phyloP scores from a whole-genome alignment of 2,329 filamentous ascomycete species.

The Arthrobotrys sphaeroides region DNA sequence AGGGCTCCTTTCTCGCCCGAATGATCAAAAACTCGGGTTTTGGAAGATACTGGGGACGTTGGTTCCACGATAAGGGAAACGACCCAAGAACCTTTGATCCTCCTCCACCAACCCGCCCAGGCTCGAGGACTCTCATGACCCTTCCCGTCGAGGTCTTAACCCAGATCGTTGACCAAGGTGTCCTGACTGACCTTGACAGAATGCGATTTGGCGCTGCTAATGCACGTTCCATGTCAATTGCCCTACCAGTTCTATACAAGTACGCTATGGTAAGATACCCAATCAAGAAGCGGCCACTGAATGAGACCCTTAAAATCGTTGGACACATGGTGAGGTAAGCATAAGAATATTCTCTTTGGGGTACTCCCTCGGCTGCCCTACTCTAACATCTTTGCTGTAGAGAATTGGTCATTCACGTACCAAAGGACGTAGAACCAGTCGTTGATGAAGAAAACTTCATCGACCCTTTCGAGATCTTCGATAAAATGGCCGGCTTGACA shows the following conservation, averaged over 20 bases:
- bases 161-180: conserved; percentile 15
- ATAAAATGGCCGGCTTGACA: conserved; percentile 35
- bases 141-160: conserved; percentile 33
- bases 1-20: not conserved
- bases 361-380: no score
- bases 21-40: not conserved
- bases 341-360: not conserved
- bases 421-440: conserved; percentile 6
- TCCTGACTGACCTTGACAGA: conserved; percentile 26
- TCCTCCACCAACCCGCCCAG: not conserved
- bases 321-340: conserved; percentile 46
- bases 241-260: conserved; percentile 41
- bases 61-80: not conserved
- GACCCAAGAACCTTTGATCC: not conserved
- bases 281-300: conserved; percentile 18
- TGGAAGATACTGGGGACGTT: not conserved
- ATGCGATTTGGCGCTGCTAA: conserved; percentile 34
- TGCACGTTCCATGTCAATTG: conserved; percentile 21
- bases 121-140: conserved; percentile 5
- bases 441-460: conserved; percentile 34
- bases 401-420: conserved; percentile 44
- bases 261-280: conserved; percentile 43
- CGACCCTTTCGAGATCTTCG: conserved; percentile 28
- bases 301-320: conserved; percentile 28
- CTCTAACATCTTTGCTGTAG: not conserved